These are phyloP conservation scores for Cryptococcus hybrid DNA, from an alignment of 1,284 basidiomycete species.

Conservation along the genomic window DNA sequence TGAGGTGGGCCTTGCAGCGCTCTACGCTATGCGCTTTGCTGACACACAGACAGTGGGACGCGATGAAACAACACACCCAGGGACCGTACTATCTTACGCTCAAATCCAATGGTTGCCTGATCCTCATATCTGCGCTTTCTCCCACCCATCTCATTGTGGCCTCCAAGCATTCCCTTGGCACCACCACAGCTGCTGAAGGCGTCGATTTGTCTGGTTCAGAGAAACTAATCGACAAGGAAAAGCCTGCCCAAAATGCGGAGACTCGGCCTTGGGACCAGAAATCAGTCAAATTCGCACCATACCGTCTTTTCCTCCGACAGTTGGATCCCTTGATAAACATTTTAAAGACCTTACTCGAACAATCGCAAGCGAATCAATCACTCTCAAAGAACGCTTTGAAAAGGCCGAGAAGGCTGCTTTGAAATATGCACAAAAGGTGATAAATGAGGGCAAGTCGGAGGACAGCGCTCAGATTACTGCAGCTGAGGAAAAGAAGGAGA, in stretches of 20 bases:
- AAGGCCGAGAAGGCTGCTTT: not conserved
- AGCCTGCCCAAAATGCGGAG: not conserved
- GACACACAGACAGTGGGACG: conserved; percentile 63
- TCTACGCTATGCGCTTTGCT: not conserved
- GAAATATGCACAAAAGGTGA: conserved; percentile 5
- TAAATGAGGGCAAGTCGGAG: conserved; percentile 1
- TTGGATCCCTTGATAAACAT: not conserved
- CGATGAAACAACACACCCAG: conserved; percentile 67
- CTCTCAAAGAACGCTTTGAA: conserved; percentile 7
- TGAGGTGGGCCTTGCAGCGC: conserved; percentile 58
- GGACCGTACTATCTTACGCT: conserved; percentile 85
- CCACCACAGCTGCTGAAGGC: conserved; percentile 20
- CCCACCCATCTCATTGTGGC: conserved; percentile 75
- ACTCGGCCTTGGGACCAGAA: not conserved
- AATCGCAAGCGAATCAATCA: not conserved
- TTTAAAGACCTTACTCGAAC: not conserved
- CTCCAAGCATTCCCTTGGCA: conserved; percentile 86
- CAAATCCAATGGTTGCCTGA: conserved; percentile 98
- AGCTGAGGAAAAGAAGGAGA: conserved; percentile 2
- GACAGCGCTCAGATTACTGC: not conserved
- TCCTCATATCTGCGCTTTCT: conserved; percentile 87
- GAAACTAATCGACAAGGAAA: not conserved
- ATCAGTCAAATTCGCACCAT: not conserved
- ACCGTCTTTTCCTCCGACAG: not conserved
- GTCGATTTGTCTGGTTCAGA: not conserved